phyloP scores from a whole-genome alignment of 371 early-diverging fungal species.

The Massospora cicadina region DNA sequence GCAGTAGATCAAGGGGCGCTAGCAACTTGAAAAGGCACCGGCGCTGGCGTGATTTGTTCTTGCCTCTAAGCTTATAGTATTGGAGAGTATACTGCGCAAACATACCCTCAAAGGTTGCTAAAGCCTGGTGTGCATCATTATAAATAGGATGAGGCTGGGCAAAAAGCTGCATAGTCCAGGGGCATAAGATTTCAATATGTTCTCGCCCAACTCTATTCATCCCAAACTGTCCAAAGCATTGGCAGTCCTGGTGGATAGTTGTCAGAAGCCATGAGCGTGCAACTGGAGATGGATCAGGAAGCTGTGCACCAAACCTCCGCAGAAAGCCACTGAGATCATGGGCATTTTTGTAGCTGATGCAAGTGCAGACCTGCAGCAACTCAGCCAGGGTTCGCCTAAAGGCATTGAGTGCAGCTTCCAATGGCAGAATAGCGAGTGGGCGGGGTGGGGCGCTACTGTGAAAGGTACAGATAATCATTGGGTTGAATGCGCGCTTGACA shows the following conservation, averaged over 20 bases:
- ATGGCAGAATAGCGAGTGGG: slow-evolving; percentile 30
- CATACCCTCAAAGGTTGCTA: background rate
- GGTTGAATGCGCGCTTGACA: slow-evolving; percentile 31
- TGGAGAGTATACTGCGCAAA: background rate
- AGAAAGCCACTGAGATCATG: background rate
- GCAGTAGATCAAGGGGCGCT: background rate
- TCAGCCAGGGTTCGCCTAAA: background rate
- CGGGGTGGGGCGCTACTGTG: slow-evolving; percentile 50
- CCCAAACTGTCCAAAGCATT: background rate
- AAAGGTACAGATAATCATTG: slow-evolving; percentile 41
- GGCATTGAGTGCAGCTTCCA: slow-evolving; percentile 16
- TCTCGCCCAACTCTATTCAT: background rate
- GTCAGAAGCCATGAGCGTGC: background rate
- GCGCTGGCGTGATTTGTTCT: slow-evolving; percentile 3
- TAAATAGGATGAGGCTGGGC: background rate
- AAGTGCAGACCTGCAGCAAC: background rate
- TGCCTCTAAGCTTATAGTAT: background rate
- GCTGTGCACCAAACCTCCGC: background rate
- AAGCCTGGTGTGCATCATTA: background rate
- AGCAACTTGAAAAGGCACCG: background rate
- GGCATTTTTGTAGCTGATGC: background rate
- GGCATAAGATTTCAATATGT: background rate
- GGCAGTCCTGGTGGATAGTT: background rate
- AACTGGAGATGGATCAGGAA: background rate
- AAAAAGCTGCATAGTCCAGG: background rate